These are phyloP conservation scores for Metroxylon sagu DNA, from an alignment of 176 grass and related monocot genomes.

Conservation along the genomic window DNA sequence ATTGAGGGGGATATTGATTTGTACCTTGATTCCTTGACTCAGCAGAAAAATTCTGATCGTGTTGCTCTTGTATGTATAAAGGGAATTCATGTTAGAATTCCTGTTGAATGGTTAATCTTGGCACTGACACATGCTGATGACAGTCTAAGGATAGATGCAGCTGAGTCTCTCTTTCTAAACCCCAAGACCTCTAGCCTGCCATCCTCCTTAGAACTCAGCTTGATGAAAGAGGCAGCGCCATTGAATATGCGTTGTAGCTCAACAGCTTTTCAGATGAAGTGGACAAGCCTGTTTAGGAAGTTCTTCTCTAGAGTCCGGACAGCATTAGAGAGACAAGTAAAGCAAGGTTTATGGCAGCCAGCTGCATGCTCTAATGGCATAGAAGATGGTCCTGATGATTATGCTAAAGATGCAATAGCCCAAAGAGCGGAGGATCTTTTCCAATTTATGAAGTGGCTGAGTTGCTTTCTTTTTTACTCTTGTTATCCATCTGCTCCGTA, in stretches of 20 bases:
- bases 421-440: slow-evolving; percentile 67
- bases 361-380: slow-evolving; percentile 18
- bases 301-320: slow-evolving; percentile 92
- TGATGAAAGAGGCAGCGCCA: slow-evolving; percentile 72
- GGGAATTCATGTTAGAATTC: slow-evolving; percentile 70
- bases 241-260: slow-evolving; percentile 97
- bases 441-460: slow-evolving; percentile 87
- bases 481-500: slow-evolving; percentile 98
- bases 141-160: slow-evolving; percentile 80
- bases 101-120: slow-evolving; percentile 79
- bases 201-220: slow-evolving; percentile 80
- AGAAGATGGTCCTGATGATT: slow-evolving; percentile 25
- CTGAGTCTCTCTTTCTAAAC: slow-evolving; percentile 84
- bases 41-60: slow-evolving; percentile 22
- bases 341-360: slow-evolving; percentile 63
- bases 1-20: slow-evolving; percentile 92
- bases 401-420: slow-evolving; percentile 11
- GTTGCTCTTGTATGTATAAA: slow-evolving; percentile 61
- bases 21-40: slow-evolving; percentile 22
- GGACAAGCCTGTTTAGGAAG: slow-evolving; percentile 86
- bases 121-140: slow-evolving; percentile 87
- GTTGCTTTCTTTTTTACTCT: slow-evolving; percentile 80
- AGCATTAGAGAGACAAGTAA: slow-evolving; percentile 86
- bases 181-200: slow-evolving; percentile 93
- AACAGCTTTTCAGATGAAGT: slow-evolving; percentile 98